phyloP scores from a whole-genome alignment of 108 stramenopile species.

The Discostella stelligeroides region DNA sequence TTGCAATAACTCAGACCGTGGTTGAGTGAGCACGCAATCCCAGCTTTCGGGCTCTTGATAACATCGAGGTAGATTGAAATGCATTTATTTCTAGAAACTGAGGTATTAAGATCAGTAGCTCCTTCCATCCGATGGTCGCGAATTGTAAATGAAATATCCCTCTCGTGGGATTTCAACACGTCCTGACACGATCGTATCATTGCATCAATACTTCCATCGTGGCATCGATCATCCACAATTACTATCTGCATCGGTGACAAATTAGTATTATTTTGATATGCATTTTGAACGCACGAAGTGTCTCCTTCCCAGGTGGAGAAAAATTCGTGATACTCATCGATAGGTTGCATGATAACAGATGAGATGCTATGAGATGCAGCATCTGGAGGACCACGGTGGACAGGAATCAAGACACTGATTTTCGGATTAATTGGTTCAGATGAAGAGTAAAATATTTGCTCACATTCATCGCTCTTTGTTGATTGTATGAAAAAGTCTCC shows the following conservation, averaged over 20 bases:
- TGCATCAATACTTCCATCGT: conserved; percentile 51
- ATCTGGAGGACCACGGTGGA: conserved; percentile 38
- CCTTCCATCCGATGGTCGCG: conserved; percentile 13
- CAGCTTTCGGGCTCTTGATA: conserved; percentile 16
- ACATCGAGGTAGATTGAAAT: conserved; percentile 34
- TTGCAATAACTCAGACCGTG: conserved; percentile 31
- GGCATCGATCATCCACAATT: conserved; percentile 51
- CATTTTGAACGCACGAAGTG: not conserved
- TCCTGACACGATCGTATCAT: conserved; percentile 14
- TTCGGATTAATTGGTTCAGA: conserved; percentile 2
- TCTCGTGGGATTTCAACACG: not conserved
- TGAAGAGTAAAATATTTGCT: not conserved
- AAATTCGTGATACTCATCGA: conserved; percentile 14
- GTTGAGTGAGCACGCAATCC: conserved; percentile 50
- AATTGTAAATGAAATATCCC: conserved; percentile 7
- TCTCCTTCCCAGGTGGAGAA: not conserved
- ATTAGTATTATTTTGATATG: not conserved
- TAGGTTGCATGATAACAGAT: conserved; percentile 41
- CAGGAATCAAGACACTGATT: conserved; percentile 50
- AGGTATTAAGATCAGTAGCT: not conserved
- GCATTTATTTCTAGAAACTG: not conserved
- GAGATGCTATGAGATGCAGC: conserved; percentile 37
- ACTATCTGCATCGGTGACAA: conserved; percentile 49
- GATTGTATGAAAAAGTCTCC: conserved; percentile 36
- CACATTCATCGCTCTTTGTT: not conserved